phyloP scores from a whole-genome alignment of 495 filamentous ascomycete species.

The Tuber microsphaerosporum region DNA sequence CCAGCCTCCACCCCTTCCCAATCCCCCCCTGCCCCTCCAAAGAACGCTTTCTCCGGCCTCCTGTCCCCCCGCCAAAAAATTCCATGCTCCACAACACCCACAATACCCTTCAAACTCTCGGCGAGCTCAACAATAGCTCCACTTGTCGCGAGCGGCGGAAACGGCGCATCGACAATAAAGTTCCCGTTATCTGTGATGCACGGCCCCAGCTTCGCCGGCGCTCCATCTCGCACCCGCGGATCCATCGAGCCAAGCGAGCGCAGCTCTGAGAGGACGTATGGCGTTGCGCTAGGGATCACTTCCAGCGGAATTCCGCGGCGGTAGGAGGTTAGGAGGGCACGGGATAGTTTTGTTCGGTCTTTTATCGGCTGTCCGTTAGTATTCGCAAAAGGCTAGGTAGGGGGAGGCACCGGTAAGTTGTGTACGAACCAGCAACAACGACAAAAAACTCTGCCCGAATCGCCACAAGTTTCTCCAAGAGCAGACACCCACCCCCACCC shows the following conservation, averaged over 20 bases:
- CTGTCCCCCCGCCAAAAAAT: conserved; percentile 76
- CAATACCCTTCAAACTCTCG: conserved; percentile 63
- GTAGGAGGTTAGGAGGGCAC: conserved; percentile 67
- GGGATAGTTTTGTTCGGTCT: conserved; percentile 76
- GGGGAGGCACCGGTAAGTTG: not conserved
- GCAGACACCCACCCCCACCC: conserved; percentile 86
- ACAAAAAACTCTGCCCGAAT: conserved; percentile 74
- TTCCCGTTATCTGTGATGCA: conserved; percentile 84
- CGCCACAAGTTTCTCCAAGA: conserved; percentile 93
- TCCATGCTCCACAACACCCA: conserved; percentile 84
- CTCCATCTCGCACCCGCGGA: conserved; percentile 59
- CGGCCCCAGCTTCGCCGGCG: conserved; percentile 63
- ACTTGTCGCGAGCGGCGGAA: conserved; percentile 52
- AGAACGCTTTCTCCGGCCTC: conserved; percentile 84
- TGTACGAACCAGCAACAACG: conserved; percentile 67
- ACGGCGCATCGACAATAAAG: conserved; percentile 84
- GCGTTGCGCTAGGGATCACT: conserved; percentile 70
- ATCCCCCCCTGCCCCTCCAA: conserved; percentile 70
- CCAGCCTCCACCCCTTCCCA: not conserved
- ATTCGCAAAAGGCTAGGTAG: not conserved
- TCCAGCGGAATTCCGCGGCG: conserved; percentile 74
- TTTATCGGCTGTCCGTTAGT: not conserved
- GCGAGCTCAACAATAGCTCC: conserved; percentile 64
- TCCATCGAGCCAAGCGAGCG: conserved; percentile 57
- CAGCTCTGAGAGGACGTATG: conserved; percentile 63